Percentiles rank a stretch among this genome's conserved stretches.
Evolutionary conservation across 495 filamentous ascomycete genomes (phyloP).

Genomic region (Chaetomium fimeti): DNA sequence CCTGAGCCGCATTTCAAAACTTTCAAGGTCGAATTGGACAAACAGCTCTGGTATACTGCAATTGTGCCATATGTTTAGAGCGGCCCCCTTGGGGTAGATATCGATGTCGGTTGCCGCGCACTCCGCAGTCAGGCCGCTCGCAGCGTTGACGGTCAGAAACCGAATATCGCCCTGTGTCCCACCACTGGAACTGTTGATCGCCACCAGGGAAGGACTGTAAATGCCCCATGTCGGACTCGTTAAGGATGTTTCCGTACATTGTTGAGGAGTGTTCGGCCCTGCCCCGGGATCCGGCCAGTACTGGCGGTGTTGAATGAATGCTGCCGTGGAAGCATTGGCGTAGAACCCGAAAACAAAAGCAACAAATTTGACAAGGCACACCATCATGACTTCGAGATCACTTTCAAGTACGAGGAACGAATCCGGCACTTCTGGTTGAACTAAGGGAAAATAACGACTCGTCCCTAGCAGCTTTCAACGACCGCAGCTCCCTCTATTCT

Average conservation of each 20-base stretch:
- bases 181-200: neutral
- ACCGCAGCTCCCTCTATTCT: neutral
- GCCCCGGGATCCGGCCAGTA: neutral
- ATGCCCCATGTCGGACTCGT: constrained; percentile 1
- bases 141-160: neutral
- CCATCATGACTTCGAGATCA: neutral
- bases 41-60: constrained; percentile 1
- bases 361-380: neutral
- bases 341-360: neutral
- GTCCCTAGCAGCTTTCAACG: neutral
- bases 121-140: neutral
- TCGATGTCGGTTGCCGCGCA: neutral
- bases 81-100: neutral
- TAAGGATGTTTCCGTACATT: neutral
- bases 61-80: neutral
- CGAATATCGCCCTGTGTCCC: constrained; percentile 4
- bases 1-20: neutral
- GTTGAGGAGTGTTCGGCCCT: neutral
- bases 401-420: neutral
- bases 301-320: neutral
- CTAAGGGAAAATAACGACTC: neutral
- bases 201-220: neutral
- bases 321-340: neutral
- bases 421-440: too few species aligned
- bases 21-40: constrained; percentile 2